Evolutionary conservation across 2,329 filamentous ascomycete genomes (phyloP).

Genomic region (Ophiocordyceps unilateralis): DNA sequence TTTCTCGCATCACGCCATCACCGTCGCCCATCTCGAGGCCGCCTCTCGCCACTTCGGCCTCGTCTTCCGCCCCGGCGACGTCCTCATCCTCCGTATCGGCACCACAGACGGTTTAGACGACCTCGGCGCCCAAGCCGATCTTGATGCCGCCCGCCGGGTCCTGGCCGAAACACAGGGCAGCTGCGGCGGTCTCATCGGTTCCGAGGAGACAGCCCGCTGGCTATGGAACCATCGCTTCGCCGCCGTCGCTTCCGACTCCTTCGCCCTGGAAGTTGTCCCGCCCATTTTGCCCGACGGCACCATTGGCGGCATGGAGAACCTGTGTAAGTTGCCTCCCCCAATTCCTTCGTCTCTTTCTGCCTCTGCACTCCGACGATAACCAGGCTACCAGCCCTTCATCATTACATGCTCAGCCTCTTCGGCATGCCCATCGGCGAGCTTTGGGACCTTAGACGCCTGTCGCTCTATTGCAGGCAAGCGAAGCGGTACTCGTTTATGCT

Average conservation of each 20-base stretch:
- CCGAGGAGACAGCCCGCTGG: conserved; percentile 41
- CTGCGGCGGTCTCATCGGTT: conserved; percentile 24
- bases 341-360: too few relatives aligned
- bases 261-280: conserved; percentile 47
- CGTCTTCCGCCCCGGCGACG: conserved; percentile 47
- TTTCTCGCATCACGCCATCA: conserved; percentile 34
- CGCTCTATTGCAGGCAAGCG: conserved; percentile 32
- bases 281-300: conserved; percentile 26
- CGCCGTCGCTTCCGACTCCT: conserved; percentile 44
- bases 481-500: conserved; percentile 44
- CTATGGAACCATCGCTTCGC: conserved; percentile 53
- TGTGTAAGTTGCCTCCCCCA: conserved; percentile 20
- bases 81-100: conserved; percentile 48
- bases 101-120: conserved; percentile 39
- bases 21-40: conserved; percentile 33
- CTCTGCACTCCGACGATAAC: too few relatives aligned
- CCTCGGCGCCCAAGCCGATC: conserved; percentile 14
- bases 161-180: conserved; percentile 10
- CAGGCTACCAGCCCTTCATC: conserved; percentile 30
- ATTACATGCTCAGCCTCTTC: conserved; percentile 30
- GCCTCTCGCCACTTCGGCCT: conserved; percentile 43
- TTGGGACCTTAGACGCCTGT: conserved; percentile 35
- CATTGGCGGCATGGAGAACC: conserved; percentile 11
- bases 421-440: conserved; percentile 38
- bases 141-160: conserved; percentile 4